phyloP scores from a whole-genome alignment of 164 flowering plant genomes.

The Vitis cinerea region DNA sequence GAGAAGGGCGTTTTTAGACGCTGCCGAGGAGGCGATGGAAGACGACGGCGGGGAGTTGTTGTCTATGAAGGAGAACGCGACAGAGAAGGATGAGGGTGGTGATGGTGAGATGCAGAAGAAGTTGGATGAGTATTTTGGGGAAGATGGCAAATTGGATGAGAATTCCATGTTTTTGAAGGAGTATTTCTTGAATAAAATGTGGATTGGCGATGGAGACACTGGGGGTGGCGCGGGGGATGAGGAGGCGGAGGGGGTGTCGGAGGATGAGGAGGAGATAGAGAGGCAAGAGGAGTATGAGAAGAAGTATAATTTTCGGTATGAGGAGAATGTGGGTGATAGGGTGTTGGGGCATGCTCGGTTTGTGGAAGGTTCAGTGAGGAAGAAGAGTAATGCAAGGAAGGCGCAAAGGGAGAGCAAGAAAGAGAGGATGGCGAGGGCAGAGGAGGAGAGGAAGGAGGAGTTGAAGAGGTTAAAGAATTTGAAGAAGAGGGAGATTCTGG shows the following conservation, averaged over 20 bases:
- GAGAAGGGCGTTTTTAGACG: conserved; percentile 38
- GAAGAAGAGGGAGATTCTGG: conserved; percentile 82
- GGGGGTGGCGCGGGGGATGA: conserved; percentile 9
- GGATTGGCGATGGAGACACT: conserved; percentile 37
- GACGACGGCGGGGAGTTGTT: conserved; percentile 57
- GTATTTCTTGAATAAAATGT: conserved; percentile 58
- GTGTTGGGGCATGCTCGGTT: conserved; percentile 65
- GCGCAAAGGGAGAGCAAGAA: conserved; percentile 71
- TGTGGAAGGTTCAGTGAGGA: conserved; percentile 81
- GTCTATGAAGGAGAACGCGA: conserved; percentile 39
- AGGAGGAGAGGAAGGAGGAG: conserved; percentile 78
- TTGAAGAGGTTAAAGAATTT: conserved; percentile 87
- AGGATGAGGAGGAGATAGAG: conserved; percentile 74
- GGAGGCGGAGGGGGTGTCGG: conserved; percentile 31
- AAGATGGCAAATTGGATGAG: conserved; percentile 62
- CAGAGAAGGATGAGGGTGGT: conserved; percentile 22
- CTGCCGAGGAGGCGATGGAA: conserved; percentile 32
- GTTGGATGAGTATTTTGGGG: conserved; percentile 66
- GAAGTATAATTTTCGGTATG: conserved; percentile 52
- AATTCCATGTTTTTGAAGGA: conserved; percentile 61
- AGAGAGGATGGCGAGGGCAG: conserved; percentile 69
- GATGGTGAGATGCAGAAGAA: conserved; percentile 38
- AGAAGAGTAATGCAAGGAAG: conserved; percentile 64
- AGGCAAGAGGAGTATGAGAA: conserved; percentile 69
- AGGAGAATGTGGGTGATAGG: conserved; percentile 76